Percentiles rank a stretch among this genome's conserved stretches.
Evolutionary conservation across 1,139 yeast genomes (phyloP).

Genomic region (Hyphopichia buzzinii): DNA sequence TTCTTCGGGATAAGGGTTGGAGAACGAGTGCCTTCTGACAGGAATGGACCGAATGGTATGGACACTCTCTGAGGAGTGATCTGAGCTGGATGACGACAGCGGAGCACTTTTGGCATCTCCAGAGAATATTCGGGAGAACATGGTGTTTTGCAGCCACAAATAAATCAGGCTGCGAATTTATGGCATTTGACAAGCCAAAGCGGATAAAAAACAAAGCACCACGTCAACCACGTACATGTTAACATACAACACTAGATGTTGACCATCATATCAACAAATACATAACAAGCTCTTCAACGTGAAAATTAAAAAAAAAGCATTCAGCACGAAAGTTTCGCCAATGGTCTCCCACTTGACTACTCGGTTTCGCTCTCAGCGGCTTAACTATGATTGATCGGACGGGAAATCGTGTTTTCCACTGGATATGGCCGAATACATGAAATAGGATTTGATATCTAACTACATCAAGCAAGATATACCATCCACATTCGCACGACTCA

Average conservation of each 20-base stretch:
- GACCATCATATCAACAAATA: too few relatives aligned
- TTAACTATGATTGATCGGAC: neutral
- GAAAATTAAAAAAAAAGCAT: neutral
- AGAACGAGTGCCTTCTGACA: constrained; percentile 2
- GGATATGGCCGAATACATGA: neutral
- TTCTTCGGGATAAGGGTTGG: constrained; percentile 3
- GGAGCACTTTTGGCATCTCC: neutral
- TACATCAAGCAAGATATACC: too few relatives aligned
- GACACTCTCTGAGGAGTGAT: neutral
- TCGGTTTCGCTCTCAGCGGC: neutral
- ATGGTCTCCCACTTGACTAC: neutral
- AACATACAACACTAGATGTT: too few relatives aligned
- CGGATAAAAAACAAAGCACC: too few relatives aligned
- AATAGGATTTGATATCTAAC: too few relatives aligned
- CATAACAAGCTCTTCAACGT: too few relatives aligned
- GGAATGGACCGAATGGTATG: neutral
- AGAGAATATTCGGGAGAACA: neutral
- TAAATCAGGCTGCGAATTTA: too few relatives aligned
- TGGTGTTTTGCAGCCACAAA: neutral
- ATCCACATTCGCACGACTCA: too few relatives aligned
- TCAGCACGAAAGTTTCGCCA: neutral
- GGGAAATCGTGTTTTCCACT: neutral
- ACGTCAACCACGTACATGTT: too few relatives aligned
- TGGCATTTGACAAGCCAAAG: too few relatives aligned
- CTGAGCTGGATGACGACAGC: constrained; percentile 2